Evolutionary conservation across 2,329 filamentous ascomycete genomes (phyloP).

Genomic region (Tolypocladium ophioglossoides): DNA sequence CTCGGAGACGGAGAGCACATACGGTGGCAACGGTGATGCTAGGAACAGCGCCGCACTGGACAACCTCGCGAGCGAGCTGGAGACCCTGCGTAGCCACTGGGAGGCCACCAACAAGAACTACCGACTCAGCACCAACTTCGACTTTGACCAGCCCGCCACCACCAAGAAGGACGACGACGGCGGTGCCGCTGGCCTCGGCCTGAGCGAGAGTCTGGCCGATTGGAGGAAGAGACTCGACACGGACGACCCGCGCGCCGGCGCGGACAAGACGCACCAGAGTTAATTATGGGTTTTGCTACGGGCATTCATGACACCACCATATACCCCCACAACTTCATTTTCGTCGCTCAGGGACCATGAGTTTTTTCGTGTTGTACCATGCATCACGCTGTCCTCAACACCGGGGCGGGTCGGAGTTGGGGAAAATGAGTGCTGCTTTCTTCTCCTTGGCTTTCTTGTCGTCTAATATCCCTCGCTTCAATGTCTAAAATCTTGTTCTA

Average conservation of each 20-base stretch:
- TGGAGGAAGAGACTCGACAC: constrained; percentile 70
- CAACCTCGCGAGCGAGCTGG: constrained; percentile 82
- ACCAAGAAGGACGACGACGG: constrained; percentile 36
- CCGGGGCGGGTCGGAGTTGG: constrained; percentile 1
- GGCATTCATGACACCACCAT: constrained; percentile 17
- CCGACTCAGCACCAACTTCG: constrained; percentile 78
- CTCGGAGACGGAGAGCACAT: constrained; percentile 52
- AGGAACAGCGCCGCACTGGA: constrained; percentile 66
- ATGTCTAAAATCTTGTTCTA: neutral
- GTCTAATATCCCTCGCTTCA: neutral
- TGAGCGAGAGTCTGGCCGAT: constrained; percentile 65
- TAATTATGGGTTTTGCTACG: constrained; percentile 14
- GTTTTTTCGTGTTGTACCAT: neutral
- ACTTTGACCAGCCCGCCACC: constrained; percentile 52
- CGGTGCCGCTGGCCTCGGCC: constrained; percentile 27
- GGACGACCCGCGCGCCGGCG: constrained; percentile 24
- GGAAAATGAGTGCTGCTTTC: neutral
- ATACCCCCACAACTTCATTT: constrained; percentile 17
- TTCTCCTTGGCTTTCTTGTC: constrained; percentile 2
- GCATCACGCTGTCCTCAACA: neutral
- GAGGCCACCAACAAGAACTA: constrained; percentile 94
- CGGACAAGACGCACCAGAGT: constrained; percentile 16
- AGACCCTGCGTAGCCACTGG: constrained; percentile 85
- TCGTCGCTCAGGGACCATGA: constrained; percentile 10
- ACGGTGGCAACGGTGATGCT: constrained; percentile 41